Evolutionary conservation across 306 rosid genomes (phyloP), one percentile per base, ranked within the genome.

Genomic region (Sicyos edulis): DNA sequence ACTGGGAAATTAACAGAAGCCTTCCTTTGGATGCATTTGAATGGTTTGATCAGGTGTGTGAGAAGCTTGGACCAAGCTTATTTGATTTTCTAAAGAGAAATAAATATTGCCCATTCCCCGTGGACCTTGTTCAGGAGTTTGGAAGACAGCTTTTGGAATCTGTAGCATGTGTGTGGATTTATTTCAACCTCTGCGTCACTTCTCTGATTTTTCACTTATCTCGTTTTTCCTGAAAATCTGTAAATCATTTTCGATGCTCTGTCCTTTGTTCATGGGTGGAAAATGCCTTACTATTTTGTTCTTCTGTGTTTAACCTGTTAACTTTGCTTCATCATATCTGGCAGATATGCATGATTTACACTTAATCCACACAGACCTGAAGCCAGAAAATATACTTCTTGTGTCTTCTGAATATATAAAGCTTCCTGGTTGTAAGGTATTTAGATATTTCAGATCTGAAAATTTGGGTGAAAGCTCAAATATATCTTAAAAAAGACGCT

Each of bases 131-230:
- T 86, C 96, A 91, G 80, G 98, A 92, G 86, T 90, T 90, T 83
- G 98, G 96, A 86, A 84, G 96, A 78, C 98, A 92, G 96, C 96
- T 92, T 92, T 85, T 92, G 96, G 98, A 90, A 84, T 88, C 98
- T 80, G 96, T 92, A 86, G 96, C 98, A 88, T 90, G 98, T 92
- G 89, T 92, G 90, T 90, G 87, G 82, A 86, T 84, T 84, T 82
- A 79, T 86, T 85, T 82, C 85, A 76, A 81, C 85, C 90, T 88
- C 78, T 79, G 72, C 69, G 83, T 80, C 81, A 80, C 78, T 76
- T 79, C 77, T 82, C 78, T 75, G 60, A 59, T 80, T 82, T 78
- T 76, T 82, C 74, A 59, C 77, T 77, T 71, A 26, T n/a, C 56
- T 75, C 70, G 52, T 73, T 83, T 73, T 83, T 68, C 57, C 75